Base-by-base conservation (phyloP, 192 early-diverging fungal species). In the Backusella australiensis region DNA sequence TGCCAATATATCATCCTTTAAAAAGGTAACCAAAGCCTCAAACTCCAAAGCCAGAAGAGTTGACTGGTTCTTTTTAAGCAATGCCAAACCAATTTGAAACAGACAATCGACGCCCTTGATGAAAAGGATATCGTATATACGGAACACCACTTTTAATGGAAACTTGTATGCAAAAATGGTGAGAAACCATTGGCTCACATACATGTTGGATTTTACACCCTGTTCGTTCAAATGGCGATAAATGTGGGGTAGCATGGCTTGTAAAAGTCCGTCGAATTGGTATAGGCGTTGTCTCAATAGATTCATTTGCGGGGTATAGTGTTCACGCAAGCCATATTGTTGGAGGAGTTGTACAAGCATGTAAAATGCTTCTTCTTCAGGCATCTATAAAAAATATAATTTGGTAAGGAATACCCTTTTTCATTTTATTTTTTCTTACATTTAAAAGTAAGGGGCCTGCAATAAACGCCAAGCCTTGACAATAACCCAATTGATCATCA, bases 101-200 rank as follows among this genome's bases (percentile, higher is more conserved):
- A 98, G 83, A 6, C 92, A 85, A 66, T 98, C 96, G 36, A 94
- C 79, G 26, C 98, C 98, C 78, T 99, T 96, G 12, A 93, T 94
- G 53, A 99, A 91, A 21, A 98, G 86, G 17, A 96, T 89, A 86
- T 99, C 98, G 74, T 93, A 93, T 69, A 99, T 92, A 4, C 96
- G 90, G 78, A 93, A 92, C 6, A 97, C 95, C 46, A 97, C 82
- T 19, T 92, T 87, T 26, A 97, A 85, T 12, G 98, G 98, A 83
- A 99, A 96, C 32, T 94, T 93, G 86, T 97, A 99, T 1, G 98
- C 97, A 88, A 99, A 99, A 79, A 97, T 74, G 11, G 98, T 99
- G 91, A 98, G 94, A 85, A 98, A 96, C 98, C 98, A 99, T 80
- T 96, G 98, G 39, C 95, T 94, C 6, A 96, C 97, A 74, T 96